Base-by-base conservation (phyloP, 148 eudicot species). In the Chenopodium suecicum region DNA sequence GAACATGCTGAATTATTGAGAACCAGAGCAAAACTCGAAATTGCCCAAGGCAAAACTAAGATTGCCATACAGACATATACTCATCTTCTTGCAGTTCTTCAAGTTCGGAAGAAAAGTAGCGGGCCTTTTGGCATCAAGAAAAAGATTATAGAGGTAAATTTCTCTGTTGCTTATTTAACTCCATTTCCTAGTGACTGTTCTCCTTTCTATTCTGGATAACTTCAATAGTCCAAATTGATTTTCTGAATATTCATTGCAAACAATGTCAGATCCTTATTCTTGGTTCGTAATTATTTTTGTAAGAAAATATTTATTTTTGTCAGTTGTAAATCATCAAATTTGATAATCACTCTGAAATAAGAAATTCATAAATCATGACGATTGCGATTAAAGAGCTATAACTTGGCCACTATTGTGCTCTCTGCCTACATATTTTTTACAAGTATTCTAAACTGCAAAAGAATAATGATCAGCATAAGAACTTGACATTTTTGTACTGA, bases 11-110 rank as follows among this genome's bases (percentile, higher is more conserved):
- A 91, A 70, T 74, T 95, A 83, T 79, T 93, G 80, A 82, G 91
- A 80, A 93, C 94, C 1, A 93, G 90, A 86, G 98, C 98, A 74
- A 95, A 91, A 75, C 89, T 95, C 32, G 89, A 92, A 83, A 84
- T 91, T 71, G 93, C 90, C 32, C 98, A 90, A 79, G 91, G 91
- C 68, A 84, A 89, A 48, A 76, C 85, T 22, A 91, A 90, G 80
- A 83, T 82, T 85, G 96, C 93, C 10, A 85, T 92, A 71, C 81
- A 86, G 82, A 92, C 97, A 60, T 95, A 91, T 86, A 88, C 91
- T 31, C 91, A 88, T 81, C 84, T 93, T 86, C 94, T 95, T 79
- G 98, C 98, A 7, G 88, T 90, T 79, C 90, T 95, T 86, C 97
- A 93, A 90, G 90, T 91, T 78, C 90, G 85, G 72, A 86, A 81